Base-by-base conservation (phyloP, 257 asterid genomes). In the Penstemon newberryi region DNA sequence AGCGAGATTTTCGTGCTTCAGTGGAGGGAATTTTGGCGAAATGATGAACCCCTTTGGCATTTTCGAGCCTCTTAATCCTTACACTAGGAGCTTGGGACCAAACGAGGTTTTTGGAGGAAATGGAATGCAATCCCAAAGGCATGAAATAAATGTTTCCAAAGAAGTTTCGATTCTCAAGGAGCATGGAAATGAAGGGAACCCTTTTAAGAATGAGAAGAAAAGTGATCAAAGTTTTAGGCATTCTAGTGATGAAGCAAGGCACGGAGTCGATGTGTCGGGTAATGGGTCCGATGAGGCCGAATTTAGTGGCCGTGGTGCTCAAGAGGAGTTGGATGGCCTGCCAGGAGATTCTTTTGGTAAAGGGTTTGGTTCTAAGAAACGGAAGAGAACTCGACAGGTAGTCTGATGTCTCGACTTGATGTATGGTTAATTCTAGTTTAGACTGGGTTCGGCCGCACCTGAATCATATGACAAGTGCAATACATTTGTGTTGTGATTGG, bases 1-100 rank as follows among this genome's bases (percentile, higher is more conserved):
- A 3, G 96, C 96, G 2, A 83, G 93, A 73, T 87, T 82, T 73
- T 94, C 99, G 3, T 87, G 96, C 84, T 94, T 94, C 56, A 71
- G 84, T 73, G 90, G 96, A 71, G 99, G 92, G 64, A 85, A 75
- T 78, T 80, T 86, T 2, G 81, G 77, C n/a, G 89, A 85, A 46
- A 72, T 82, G 77, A 60, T 82, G 83, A 86, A 73, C 73, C 85
- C 90, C 7, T 81, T 83, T 59, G 56, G 67, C 10, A 25, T 68
- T 41, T 71, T 78, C 8, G 86, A 81, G 63, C 52, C 80, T 10
- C 0, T 78, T 43, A 80, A 72, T 77, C 82, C 86, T 6, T 83
- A 60, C 60, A 41, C 84, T 9, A 80, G 77, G 50, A 77, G 82
- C 51, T 57, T 76, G 47, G 78, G 81, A 52, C 70, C 81, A 66